Conservation (phyloP, 495 filamentous ascomycete genomes). For the Penicillium coffeae region DNA sequence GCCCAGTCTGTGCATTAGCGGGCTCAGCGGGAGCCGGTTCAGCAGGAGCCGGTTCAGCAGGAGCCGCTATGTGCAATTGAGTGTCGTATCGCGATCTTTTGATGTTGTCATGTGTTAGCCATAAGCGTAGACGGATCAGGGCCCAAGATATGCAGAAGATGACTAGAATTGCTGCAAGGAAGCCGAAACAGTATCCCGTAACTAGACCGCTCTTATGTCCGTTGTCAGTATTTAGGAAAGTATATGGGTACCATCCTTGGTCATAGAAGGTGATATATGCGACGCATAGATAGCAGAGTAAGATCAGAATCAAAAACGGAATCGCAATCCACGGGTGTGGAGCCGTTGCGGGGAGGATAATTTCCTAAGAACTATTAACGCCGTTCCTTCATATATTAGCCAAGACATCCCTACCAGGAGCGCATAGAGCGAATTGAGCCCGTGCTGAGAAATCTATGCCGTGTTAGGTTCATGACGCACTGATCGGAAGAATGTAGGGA, state of each 20-base stretch:
- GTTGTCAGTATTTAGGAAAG: slow-evolving; percentile 61
- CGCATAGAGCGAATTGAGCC: slow-evolving; percentile 66
- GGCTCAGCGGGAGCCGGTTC: no score
- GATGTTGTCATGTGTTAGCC: slow-evolving; percentile 30
- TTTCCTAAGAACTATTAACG: slow-evolving; percentile 39
- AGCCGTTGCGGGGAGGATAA: slow-evolving; percentile 58
- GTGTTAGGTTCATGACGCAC: not conserved
- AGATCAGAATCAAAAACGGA: slow-evolving; percentile 41
- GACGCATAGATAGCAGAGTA: slow-evolving; percentile 67
- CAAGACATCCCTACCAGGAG: slow-evolving; percentile 47
- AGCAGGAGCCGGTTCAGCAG: no score
- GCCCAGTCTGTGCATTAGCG: no score
- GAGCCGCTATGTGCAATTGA: no score
- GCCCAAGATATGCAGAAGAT: slow-evolving; percentile 56
- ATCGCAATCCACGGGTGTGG: slow-evolving; percentile 44
- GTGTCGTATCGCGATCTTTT: slow-evolving; percentile 27
- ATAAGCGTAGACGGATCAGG: slow-evolving; percentile 50
- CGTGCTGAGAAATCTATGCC: slow-evolving; percentile 62
- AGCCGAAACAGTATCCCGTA: slow-evolving; percentile 50
- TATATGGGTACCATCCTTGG: slow-evolving; percentile 70
- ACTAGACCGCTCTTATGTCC: slow-evolving; percentile 41
- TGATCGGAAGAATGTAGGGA: slow-evolving; percentile 2
- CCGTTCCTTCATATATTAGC: not conserved
- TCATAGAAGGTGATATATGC: slow-evolving; percentile 69
- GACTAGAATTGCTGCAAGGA: slow-evolving; percentile 58